A percentile compares a stretch with the other conserved stretches of the same genome.
phyloP scores from a whole-genome alignment of 2,329 filamentous ascomycete species.

The Nemania bipapillata region DNA sequence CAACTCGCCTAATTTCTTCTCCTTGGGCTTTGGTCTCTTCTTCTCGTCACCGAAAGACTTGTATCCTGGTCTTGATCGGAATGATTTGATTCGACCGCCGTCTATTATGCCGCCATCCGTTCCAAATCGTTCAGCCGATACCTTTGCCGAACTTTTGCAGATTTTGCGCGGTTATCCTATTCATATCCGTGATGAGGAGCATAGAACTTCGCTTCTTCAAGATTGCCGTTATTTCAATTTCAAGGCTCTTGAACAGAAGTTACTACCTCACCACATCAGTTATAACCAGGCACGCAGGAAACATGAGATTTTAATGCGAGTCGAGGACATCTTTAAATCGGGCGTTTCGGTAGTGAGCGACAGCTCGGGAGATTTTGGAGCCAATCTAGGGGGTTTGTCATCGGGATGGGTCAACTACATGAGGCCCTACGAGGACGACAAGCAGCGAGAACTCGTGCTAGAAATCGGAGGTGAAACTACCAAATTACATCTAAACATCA shows the following conservation, averaged over 20 bases:
- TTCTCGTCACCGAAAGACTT: slow-evolving; percentile 82
- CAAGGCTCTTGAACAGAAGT: slow-evolving; percentile 86
- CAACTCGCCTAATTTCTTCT: slow-evolving; percentile 96
- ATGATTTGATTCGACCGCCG: slow-evolving; percentile 83
- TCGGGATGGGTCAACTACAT: slow-evolving; percentile 77
- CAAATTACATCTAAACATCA: slow-evolving; percentile 49
- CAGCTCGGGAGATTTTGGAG: slow-evolving; percentile 43
- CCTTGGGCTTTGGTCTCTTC: slow-evolving; percentile 87
- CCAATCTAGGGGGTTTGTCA: slow-evolving; percentile 46
- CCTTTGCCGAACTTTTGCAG: slow-evolving; percentile 83
- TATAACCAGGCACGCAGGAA: slow-evolving; percentile 76
- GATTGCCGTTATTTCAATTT: slow-evolving; percentile 95
- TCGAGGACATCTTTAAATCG: slow-evolving; percentile 90
- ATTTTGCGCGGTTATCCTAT: slow-evolving; percentile 86
- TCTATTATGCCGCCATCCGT: slow-evolving; percentile 85
- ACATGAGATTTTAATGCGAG: slow-evolving; percentile 79
- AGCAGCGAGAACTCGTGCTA: slow-evolving; percentile 77
- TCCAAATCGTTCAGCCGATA: slow-evolving; percentile 81
- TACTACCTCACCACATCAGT: slow-evolving; percentile 79
- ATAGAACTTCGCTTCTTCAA: slow-evolving; percentile 79
- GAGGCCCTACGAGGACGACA: slow-evolving; percentile 84
- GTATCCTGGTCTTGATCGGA: slow-evolving; percentile 85
- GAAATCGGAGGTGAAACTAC: slow-evolving; percentile 79
- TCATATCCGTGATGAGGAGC: slow-evolving; percentile 77
- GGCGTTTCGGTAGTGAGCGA: slow-evolving; percentile 76